Percentiles rank a stretch among this genome's conserved stretches.
Conservation (phyloP, 2,329 filamentous ascomycete species). For the Paracorniculantispora psalliotae region DNA sequence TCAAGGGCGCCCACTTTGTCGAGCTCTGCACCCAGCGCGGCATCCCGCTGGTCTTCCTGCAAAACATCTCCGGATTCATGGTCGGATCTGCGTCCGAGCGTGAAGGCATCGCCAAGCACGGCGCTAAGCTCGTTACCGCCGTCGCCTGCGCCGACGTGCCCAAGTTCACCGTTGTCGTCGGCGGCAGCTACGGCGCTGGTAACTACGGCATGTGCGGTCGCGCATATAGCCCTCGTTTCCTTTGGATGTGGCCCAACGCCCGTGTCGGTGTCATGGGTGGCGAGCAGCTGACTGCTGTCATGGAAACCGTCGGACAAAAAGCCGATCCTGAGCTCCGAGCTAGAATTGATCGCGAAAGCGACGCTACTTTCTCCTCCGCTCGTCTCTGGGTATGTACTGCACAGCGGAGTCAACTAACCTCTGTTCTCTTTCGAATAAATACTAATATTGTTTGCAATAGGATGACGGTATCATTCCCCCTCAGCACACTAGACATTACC, state of each 20-base stretch:
- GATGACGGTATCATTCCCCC: conserved; percentile 78
- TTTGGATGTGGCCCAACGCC: conserved; percentile 99
- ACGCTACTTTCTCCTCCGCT: conserved; percentile 82
- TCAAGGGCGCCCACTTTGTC: conserved; percentile 96
- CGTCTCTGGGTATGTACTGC: conserved; percentile 70
- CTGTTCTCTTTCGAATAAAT: conserved; percentile 3
- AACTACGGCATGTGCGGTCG: conserved; percentile 99
- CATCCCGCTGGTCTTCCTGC: conserved; percentile 86
- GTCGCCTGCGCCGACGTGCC: conserved; percentile 92
- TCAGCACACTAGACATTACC: conserved; percentile 66
- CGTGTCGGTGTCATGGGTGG: conserved; percentile 93
- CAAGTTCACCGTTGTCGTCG: conserved; percentile 96
- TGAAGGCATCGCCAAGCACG: conserved; percentile 95
- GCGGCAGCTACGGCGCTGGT: conserved; percentile 84
- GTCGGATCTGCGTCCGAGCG: conserved; percentile 88
- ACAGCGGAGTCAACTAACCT: neutral
- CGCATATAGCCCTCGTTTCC: conserved; percentile 83
- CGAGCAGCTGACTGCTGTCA: conserved; percentile 86
- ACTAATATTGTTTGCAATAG: conserved; percentile 29
- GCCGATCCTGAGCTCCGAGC: conserved; percentile 75
- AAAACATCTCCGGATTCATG: conserved; percentile 99
- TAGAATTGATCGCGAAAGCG: conserved; percentile 84
- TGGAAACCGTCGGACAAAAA: conserved; percentile 86
- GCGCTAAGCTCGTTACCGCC: conserved; percentile 92
- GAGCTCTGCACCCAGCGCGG: conserved; percentile 88